Evolutionary conservation across 2,329 filamentous ascomycete genomes (phyloP), one percentile per base, ranked within the genome.

Genomic region (Gremmenia infestans): DNA sequence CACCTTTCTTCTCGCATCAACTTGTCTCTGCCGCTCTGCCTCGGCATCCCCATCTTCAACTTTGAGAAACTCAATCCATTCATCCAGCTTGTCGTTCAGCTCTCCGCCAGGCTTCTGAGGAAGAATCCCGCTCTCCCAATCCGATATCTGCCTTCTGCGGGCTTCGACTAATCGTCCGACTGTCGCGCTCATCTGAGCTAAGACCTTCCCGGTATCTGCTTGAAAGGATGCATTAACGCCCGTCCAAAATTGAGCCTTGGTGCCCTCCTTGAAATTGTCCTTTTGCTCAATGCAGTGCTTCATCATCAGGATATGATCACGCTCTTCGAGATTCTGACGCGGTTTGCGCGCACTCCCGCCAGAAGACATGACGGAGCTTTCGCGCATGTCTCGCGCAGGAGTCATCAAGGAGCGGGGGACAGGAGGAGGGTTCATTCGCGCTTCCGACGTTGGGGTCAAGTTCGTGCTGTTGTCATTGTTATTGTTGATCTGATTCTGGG

Each of bases 131-230:
- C 62, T 62, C 48, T 70, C 67, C 67, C 67, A 70, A 57, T 70
- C 67, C 9, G 65, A 57, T 12, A 69, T 63, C 46, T 69, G 67
- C 46, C 67, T 57, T 46, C 67, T 60, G 36, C 67, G 61, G 12
- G 56, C 54, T 52, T 70, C 67, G 45, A 68, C 67, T 43, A 70
- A 60, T 60, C 67, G 60, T 35, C 62, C 67, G 8, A 70, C 67
- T 4, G 67, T 69, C 43, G 67, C 67, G 54, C 67, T 69, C 67
- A 70, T 70, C 55, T 70, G 67, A 9, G 67, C 67, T 3, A 70
- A 48, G 5, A 68, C 50, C 50, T 70, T 70, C 6, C 66, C 67
- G 4, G 67, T 68, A 22, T 66, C 65, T 36, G 58, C 47, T 52
- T 67, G 66, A 50, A 70, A 70, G 4, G 65, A 63, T 19, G 60